Percentiles rank a stretch among this genome's conserved stretches.
These are phyloP conservation scores for Astrothelium macrocarpum DNA, from an alignment of 495 filamentous ascomycete species.

Conservation along the genomic window DNA sequence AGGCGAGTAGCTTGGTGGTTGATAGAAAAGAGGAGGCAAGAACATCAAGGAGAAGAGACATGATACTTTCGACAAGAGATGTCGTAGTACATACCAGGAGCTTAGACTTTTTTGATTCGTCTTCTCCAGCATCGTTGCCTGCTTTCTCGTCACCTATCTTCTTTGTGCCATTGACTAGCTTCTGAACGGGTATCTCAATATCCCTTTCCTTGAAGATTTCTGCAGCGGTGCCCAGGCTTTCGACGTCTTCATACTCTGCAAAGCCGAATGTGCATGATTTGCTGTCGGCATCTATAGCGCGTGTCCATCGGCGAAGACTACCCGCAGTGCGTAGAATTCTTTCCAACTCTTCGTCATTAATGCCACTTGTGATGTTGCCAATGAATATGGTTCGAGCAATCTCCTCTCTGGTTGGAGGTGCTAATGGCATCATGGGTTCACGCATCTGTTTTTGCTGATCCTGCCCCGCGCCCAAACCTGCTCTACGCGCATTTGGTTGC, in stretches of 20 bases:
- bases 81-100: slow-evolving; percentile 43
- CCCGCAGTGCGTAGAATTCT: slow-evolving; percentile 69
- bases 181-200: slow-evolving; percentile 75
- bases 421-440: slow-evolving; percentile 66
- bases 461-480: slow-evolving; percentile 54
- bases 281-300: slow-evolving; percentile 68
- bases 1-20: too few species aligned
- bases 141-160: slow-evolving; percentile 22
- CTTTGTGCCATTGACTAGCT: slow-evolving; percentile 43
- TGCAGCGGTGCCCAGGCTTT: slow-evolving; percentile 76
- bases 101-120: slow-evolving; percentile 57
- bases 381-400: slow-evolving; percentile 84
- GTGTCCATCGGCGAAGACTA: slow-evolving; percentile 72
- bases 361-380: slow-evolving; percentile 70
- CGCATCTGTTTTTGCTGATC: slow-evolving; percentile 37
- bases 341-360: slow-evolving; percentile 75
- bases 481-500: not conserved
- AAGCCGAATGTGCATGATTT: slow-evolving; percentile 89
- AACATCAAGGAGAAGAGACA: slow-evolving; percentile 12
- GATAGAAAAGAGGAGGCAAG: not conserved
- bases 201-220: slow-evolving; percentile 63
- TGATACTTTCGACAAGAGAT: not conserved
- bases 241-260: slow-evolving; percentile 89
- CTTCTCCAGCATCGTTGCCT: slow-evolving; percentile 43
- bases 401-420: slow-evolving; percentile 83